phyloP scores from a whole-genome alignment of 2,329 filamentous ascomycete genomes.

The Botryotinia convoluta region DNA sequence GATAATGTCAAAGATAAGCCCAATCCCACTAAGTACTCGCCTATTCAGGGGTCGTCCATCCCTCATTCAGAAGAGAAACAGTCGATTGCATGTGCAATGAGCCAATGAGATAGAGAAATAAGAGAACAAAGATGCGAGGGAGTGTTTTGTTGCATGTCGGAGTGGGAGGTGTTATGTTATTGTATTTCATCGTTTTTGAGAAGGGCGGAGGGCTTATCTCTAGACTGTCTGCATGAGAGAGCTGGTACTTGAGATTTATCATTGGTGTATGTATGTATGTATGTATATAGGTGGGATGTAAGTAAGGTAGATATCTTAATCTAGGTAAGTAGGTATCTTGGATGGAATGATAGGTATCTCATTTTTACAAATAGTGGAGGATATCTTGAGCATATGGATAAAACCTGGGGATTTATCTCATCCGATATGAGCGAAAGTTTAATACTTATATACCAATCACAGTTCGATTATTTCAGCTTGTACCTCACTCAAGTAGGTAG shows the following conservation, averaged over 20 bases:
- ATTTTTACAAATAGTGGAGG: neutral
- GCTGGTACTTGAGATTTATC: neutral
- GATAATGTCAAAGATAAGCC: neutral
- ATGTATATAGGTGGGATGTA: neutral
- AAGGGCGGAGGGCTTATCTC: neutral
- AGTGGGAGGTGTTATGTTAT: slow-evolving; percentile 14
- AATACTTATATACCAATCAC: neutral
- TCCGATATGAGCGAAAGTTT: neutral
- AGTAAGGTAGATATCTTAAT: neutral
- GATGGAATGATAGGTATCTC: neutral
- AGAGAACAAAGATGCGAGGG: neutral
- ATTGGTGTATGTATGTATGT: neutral
- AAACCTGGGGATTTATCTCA: neutral
- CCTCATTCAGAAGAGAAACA: neutral
- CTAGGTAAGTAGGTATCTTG: too few species aligned
- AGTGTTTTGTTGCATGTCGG: slow-evolving; percentile 12
- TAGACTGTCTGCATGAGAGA: neutral
- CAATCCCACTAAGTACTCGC: neutral
- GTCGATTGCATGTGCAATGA: neutral
- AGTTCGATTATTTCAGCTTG: neutral
- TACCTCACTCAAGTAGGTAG: neutral
- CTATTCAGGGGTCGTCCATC: slow-evolving; percentile 10
- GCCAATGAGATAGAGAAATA: neutral
- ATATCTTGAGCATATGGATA: neutral
- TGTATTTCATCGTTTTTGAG: neutral